Conservation (phyloP, 2,329 filamentous ascomycete species). For the Beauveria pseudobassiana region DNA sequence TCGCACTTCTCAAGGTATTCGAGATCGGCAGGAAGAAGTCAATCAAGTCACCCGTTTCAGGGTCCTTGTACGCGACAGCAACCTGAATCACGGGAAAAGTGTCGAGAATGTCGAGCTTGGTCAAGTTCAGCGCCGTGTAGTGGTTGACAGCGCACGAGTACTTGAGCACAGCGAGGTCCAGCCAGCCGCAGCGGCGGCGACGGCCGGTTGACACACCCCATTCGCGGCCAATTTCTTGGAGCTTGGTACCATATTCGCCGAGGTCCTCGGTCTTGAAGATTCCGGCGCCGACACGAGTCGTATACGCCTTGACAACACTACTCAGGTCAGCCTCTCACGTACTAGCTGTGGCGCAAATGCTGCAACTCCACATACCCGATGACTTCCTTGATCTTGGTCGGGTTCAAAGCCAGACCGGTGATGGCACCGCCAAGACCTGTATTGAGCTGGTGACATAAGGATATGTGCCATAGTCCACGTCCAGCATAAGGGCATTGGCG, state of each 20-base stretch:
- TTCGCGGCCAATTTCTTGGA: constrained; percentile 40
- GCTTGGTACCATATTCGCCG: constrained; percentile 35
- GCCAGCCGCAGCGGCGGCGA: constrained; percentile 50
- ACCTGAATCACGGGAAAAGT: constrained; percentile 68
- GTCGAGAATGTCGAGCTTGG: constrained; percentile 54
- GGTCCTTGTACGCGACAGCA: constrained; percentile 58
- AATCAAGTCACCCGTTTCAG: constrained; percentile 20
- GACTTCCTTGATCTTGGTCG: constrained; percentile 49
- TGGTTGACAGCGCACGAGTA: constrained; percentile 57
- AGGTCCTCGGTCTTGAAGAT: constrained; percentile 60
- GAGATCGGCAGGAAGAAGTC: constrained; percentile 55
- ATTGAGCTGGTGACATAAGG: constrained; percentile 15
- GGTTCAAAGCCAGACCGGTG: constrained; percentile 54
- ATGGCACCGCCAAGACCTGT: constrained; percentile 41
- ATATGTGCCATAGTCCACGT: constrained; percentile 46
- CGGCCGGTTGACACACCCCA: constrained; percentile 46
- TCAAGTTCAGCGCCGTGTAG: constrained; percentile 55
- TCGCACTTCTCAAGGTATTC: constrained; percentile 49
- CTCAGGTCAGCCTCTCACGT: not conserved
- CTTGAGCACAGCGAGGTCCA: constrained; percentile 62
- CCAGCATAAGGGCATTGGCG: constrained; percentile 54
- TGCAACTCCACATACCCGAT: constrained; percentile 35
- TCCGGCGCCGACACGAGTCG: constrained; percentile 54
- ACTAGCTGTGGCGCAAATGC: not conserved
- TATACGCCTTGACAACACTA: constrained; percentile 22